Base-by-base conservation (phyloP, 2,329 filamentous ascomycete genomes). In the Tetracladium maxilliforme region DNA sequence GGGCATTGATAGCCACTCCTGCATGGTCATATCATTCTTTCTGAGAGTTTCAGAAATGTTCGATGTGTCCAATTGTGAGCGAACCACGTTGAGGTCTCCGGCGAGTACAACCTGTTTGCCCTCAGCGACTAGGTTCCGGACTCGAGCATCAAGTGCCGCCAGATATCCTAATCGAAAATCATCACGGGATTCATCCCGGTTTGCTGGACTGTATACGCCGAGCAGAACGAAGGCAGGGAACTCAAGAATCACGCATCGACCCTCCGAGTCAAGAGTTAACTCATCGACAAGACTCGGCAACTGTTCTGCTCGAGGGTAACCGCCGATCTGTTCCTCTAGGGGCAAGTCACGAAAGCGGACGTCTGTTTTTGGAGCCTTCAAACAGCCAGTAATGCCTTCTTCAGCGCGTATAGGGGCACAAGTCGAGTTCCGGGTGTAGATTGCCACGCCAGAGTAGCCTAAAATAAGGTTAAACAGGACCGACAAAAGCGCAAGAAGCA, bases 371-470 rank as follows among this genome's bases (percentile, higher is more conserved):
- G 83, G 80, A 6, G 76, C 69, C 22, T 67, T 74, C 10, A 94
- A 64, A 5, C 82, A 58, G 10, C 90, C 90, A 0, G 83, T 77
- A 27, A 98, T 62, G n/a, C 90, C 90, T 55, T 95, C 87, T 52
- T 98, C 90, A 4, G 86, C 87, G 31, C 77, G 71, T 14, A 94
- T 80, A 0, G 90, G 90, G 4, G 74, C 70, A 48, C 90, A 95
- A 18, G 69, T 75, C 4, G 78, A 65, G 44, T 80, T 90, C n/a
- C 83, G 70, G 2, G 86, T 94, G 52, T 94, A 98, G 18, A 98
- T 83, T 4, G 78, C 90, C 3, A 98, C 87, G 3, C 90, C 90
- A 14, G 87, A 92, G 46, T 95, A 98, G 14, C 90, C 84, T 92
- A 27, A 6, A 19, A 10, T 16, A 14, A 18, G n/a, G 10, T 21